These are phyloP conservation scores for Parastagonospora avenae DNA, from an alignment of 2,329 filamentous ascomycete genomes.

Conservation along the genomic window DNA sequence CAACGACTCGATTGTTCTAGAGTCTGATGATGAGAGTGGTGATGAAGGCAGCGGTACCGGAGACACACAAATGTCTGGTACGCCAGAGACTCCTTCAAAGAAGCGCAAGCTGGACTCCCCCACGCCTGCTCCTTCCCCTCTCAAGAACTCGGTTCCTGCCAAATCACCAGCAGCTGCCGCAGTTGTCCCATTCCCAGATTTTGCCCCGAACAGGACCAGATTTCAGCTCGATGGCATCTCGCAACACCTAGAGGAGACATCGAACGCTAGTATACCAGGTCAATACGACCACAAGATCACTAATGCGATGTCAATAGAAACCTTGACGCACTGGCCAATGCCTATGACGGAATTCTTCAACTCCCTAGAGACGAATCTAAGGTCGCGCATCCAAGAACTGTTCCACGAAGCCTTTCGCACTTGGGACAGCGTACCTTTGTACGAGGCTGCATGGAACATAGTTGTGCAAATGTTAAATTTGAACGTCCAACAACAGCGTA, in stretches of 20 bases:
- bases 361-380: slow-evolving; percentile 15
- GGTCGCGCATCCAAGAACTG: slow-evolving; percentile 15
- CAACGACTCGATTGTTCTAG: slow-evolving; percentile 24
- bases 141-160: not conserved
- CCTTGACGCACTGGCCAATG: slow-evolving; percentile 36
- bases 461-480: slow-evolving; percentile 29
- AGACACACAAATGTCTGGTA: not conserved
- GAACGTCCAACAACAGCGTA: slow-evolving; percentile 33
- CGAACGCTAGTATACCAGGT: slow-evolving; percentile 37
- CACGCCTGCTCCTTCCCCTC: slow-evolving; percentile 2
- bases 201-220: slow-evolving; percentile 2
- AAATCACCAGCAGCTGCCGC: not conserved
- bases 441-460: slow-evolving; percentile 24
- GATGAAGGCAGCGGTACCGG: not conserved
- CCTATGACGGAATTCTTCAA: slow-evolving; percentile 36
- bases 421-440: slow-evolving; percentile 40
- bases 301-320: slow-evolving; percentile 34
- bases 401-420: slow-evolving; percentile 37
- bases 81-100: slow-evolving; percentile 34
- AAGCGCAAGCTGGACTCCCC: slow-evolving; percentile 31
- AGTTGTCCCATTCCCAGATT: slow-evolving; percentile 1
- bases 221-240: slow-evolving; percentile 42
- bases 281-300: slow-evolving; percentile 44
- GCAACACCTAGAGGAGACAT: slow-evolving; percentile 26
- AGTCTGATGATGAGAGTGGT: slow-evolving; percentile 21